Evolutionary conservation across 1,284 basidiomycete species (phyloP), one percentile per base, ranked within the genome.

Genomic region (Fomitiporia mediterranea): DNA sequence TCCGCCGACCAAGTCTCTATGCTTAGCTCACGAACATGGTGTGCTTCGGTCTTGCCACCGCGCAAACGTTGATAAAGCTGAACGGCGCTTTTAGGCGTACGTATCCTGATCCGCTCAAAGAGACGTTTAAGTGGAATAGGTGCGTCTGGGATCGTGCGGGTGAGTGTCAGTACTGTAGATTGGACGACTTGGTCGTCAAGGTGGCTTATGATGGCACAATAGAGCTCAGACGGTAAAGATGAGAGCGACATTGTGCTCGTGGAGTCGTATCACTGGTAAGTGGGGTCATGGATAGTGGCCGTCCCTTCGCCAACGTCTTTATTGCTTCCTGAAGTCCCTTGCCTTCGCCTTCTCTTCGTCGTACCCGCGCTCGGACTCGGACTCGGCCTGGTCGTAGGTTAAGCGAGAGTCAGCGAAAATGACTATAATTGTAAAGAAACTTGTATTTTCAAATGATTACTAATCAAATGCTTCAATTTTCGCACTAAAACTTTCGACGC

Each of bases 1-100:
- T 89, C 84, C 15, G 78, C 78, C 2, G 64, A 72, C 83, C 83
- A 89, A 8, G 74, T 67, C 62, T 81, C 74, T 15, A 86, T 64
- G 7, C 70, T 71, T 53, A 88, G 69, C 7, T 71, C 70, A 42
- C 72, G 71, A 7, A 87, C 71, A 69, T 72, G 76, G 0, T 51
- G 37, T 9, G 66, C 66, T 27, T 59, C 57, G 11, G 19, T 13
- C 2, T 30, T 37, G 5, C 28, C 27, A 19, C 47, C 53, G 37
- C 76, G 72, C n/a, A 87, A 70, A 40, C 79, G 76, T 17, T 67
- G 64, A 58, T 82, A 72, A 13, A 88, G 69, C 9, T 69, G 68
- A 21, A 77, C 63, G 28, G 77, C 74, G 54, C 81, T 78, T 4
- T 74, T 65, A 2, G 74, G 62, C 21, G 69, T 68, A 11, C 57